These are phyloP conservation scores for Boletus rubescentipes DNA, from an alignment of 768 basidiomycete genomes.

Conservation along the genomic window DNA sequence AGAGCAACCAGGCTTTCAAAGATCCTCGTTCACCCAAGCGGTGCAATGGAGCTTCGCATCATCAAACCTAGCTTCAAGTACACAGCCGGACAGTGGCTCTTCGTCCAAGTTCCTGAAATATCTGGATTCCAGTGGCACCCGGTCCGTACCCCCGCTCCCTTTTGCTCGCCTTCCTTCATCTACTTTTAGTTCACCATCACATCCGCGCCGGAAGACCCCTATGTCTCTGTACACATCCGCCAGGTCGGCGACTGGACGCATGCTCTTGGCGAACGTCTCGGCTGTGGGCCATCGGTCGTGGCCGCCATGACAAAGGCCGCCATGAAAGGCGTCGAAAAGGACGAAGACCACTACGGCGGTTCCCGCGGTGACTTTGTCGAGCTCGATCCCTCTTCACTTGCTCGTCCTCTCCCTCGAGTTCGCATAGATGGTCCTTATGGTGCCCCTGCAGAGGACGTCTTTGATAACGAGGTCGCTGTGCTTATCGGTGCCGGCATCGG, in stretches of 20 bases:
- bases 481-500: conserved; percentile 94
- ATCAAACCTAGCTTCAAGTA: conserved; percentile 91
- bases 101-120: conserved; percentile 84
- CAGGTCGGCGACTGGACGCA: conserved; percentile 91
- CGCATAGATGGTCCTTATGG: conserved; percentile 92
- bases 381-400: conserved; percentile 52
- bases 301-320: conserved; percentile 76
- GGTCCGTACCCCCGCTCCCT: conserved; percentile 46
- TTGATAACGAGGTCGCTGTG: conserved; percentile 82
- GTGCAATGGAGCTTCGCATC: conserved; percentile 92
- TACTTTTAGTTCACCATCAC: conserved; percentile 84
- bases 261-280: conserved; percentile 82
- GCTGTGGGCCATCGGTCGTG: conserved; percentile 74
- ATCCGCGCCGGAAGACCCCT: conserved; percentile 92
- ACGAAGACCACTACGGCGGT: conserved; percentile 40
- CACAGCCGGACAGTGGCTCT: conserved; percentile 89
- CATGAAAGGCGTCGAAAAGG: conserved; percentile 73
- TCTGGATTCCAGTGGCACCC: conserved; percentile 92
- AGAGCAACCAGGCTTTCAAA: conserved; percentile 77
- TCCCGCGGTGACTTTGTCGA: conserved; percentile 82
- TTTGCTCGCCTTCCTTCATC: background rate
- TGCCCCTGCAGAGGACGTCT: conserved; percentile 90
- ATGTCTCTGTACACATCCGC: conserved; percentile 88
- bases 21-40: conserved; percentile 87
- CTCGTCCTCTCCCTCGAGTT: conserved; percentile 61